phyloP scores from a whole-genome alignment of 148 eudicot species.

The Chenopodium formosanum region DNA sequence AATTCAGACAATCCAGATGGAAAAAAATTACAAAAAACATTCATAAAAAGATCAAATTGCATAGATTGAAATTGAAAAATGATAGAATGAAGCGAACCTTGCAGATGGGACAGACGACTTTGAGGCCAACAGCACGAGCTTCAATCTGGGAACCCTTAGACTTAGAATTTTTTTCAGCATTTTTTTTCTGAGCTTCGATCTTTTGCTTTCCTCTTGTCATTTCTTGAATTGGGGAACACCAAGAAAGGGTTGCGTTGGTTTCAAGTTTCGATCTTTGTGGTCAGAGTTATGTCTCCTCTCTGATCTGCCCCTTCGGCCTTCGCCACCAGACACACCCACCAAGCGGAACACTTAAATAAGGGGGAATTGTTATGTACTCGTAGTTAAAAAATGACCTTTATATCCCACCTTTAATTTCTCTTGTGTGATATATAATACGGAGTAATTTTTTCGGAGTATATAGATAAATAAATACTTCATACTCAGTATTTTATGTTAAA shows the following conservation, averaged over 20 bases:
- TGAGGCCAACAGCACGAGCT: constrained; percentile 80
- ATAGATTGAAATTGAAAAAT: background rate
- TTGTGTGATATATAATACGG: no score
- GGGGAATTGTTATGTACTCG: no score
- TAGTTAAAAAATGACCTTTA: no score
- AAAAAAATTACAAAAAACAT: background rate
- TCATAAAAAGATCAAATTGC: background rate
- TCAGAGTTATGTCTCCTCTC: background rate
- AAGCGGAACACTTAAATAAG: no score
- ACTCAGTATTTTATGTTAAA: no score
- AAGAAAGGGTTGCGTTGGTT: background rate
- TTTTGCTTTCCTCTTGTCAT: constrained; percentile 86
- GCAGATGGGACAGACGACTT: constrained; percentile 70
- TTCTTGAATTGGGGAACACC: background rate
- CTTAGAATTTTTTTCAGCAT: constrained; percentile 72
- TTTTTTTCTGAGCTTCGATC: constrained; percentile 68
- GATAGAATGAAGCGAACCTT: constrained; percentile 38
- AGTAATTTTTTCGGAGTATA: no score
- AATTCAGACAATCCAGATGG: background rate
- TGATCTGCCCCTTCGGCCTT: background rate
- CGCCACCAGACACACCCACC: background rate
- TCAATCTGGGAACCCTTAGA: constrained; percentile 71
- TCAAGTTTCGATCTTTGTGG: background rate
- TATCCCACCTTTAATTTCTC: no score
- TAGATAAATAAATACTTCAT: no score